Evolutionary conservation across 2,329 filamentous ascomycete species (phyloP).

Genomic region (Paecilomyces sp.): DNA sequence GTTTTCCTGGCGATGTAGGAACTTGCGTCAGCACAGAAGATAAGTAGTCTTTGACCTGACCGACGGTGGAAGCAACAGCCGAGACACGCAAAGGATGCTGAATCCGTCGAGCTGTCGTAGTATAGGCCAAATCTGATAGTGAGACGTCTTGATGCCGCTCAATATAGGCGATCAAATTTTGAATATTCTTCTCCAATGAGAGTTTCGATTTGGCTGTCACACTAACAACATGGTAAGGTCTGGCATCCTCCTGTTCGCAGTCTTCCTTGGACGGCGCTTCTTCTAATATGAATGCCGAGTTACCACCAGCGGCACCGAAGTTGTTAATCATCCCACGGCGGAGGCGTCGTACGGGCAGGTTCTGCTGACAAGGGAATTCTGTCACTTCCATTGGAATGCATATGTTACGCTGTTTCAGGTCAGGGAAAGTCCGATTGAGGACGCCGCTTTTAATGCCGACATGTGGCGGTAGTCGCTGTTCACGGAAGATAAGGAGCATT

Average conservation of each 20-base stretch:
- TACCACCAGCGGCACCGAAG: slow-evolving; percentile 3
- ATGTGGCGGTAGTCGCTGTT: slow-evolving; percentile 56
- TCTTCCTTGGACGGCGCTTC: slow-evolving; percentile 41
- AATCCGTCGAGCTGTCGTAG: slow-evolving; percentile 55
- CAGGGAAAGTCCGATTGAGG: slow-evolving; percentile 17
- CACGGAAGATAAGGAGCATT: slow-evolving; percentile 56
- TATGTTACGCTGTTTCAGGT: slow-evolving; percentile 25
- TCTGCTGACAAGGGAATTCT: no score
- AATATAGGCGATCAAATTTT: slow-evolving; percentile 47
- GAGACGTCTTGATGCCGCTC: slow-evolving; percentile 41
- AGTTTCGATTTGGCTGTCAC: slow-evolving; percentile 46
- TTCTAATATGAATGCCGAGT: slow-evolving; percentile 45
- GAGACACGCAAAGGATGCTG: slow-evolving; percentile 40
- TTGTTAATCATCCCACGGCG: background rate
- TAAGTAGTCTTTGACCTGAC: no score
- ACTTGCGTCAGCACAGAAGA: no score
- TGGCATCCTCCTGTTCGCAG: slow-evolving; percentile 37
- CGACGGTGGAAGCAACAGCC: slow-evolving; percentile 11
- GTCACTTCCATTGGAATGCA: slow-evolving; percentile 16
- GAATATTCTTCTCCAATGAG: slow-evolving; percentile 44
- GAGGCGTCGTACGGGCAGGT: no score
- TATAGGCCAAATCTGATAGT: slow-evolving; percentile 53
- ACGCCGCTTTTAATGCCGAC: slow-evolving; percentile 52
- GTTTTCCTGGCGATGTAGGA: background rate
- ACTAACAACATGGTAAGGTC: slow-evolving; percentile 47